phyloP scores from a whole-genome alignment of 2,329 filamentous ascomycete genomes.

The Colletotrichum sp. region DNA sequence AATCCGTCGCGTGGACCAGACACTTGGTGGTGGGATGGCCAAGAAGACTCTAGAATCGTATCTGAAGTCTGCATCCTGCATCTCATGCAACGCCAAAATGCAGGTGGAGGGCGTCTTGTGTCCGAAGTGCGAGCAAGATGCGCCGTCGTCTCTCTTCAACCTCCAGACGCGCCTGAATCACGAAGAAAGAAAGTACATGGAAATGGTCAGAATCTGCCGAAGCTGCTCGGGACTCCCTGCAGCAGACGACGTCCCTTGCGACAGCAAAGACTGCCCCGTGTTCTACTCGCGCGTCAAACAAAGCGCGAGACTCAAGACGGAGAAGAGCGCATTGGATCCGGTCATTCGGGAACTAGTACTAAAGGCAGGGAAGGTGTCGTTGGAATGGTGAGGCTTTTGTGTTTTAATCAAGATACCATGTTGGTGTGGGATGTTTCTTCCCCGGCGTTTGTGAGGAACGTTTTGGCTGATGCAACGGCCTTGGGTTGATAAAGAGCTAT shows the following conservation, averaged over 20 bases:
- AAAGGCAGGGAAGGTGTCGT: slow-evolving; percentile 26
- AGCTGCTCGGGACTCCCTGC: slow-evolving; percentile 78
- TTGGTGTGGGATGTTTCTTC: not conserved
- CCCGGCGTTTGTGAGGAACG: not conserved
- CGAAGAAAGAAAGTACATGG: slow-evolving; percentile 67
- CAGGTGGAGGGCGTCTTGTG: slow-evolving; percentile 54
- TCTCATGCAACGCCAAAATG: slow-evolving; percentile 72
- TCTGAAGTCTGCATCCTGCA: slow-evolving; percentile 79
- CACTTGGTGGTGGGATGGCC: slow-evolving; percentile 32
- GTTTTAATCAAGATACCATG: not conserved
- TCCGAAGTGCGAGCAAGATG: slow-evolving; percentile 55
- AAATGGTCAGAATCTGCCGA: slow-evolving; percentile 76
- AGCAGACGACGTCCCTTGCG: slow-evolving; percentile 81
- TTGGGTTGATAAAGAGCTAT: not conserved
- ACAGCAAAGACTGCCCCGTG: slow-evolving; percentile 90
- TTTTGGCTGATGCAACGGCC: not conserved
- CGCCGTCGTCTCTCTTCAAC: slow-evolving; percentile 65
- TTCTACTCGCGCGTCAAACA: slow-evolving; percentile 82
- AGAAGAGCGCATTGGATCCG: slow-evolving; percentile 37
- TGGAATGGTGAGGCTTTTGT: slow-evolving; percentile 37
- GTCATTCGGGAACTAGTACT: slow-evolving; percentile 36
- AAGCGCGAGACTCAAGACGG: slow-evolving; percentile 47
- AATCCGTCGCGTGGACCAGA: slow-evolving; percentile 64
- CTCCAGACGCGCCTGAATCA: slow-evolving; percentile 66
- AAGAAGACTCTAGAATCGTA: slow-evolving; percentile 85